phyloP scores from a whole-genome alignment of 2,329 filamentous ascomycete species.

The Capronia coronata region DNA sequence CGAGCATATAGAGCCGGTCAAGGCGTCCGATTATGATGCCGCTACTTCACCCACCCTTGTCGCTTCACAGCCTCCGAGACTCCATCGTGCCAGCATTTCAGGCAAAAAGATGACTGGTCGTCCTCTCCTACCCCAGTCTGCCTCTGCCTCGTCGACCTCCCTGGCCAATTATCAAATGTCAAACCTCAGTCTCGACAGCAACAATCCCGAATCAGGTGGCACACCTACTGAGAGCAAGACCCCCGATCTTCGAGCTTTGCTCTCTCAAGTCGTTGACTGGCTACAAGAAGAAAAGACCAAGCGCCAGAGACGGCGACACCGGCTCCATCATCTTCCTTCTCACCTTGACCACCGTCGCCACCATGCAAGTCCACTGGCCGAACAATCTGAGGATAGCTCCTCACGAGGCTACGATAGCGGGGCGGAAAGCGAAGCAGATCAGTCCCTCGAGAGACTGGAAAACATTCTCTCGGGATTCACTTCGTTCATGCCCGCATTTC shows the following conservation, averaged over 20 bases:
- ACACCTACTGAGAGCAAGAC: slow-evolving; percentile 21
- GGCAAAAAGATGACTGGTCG: slow-evolving; percentile 29
- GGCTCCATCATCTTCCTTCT: slow-evolving; percentile 38
- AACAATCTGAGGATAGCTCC: slow-evolving; percentile 5
- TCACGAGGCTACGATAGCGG: slow-evolving; percentile 1
- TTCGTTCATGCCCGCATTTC: slow-evolving; percentile 29
- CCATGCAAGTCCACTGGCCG: slow-evolving; percentile 32
- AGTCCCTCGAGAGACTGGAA: slow-evolving; percentile 74
- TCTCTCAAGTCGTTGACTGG: slow-evolving; percentile 76
- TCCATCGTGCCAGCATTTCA: slow-evolving; percentile 28
- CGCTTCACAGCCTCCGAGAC: slow-evolving; percentile 16
- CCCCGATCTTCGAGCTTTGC: slow-evolving; percentile 37
- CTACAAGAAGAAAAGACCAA: slow-evolving; percentile 70
- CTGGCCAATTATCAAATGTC: slow-evolving; percentile 20
- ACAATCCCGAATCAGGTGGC: slow-evolving; percentile 8
- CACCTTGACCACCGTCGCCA: slow-evolving; percentile 28
- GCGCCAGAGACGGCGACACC: slow-evolving; percentile 50
- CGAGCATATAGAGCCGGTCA: slow-evolving; percentile 25
- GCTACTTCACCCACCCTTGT: slow-evolving; percentile 19
- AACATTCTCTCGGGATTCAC: slow-evolving; percentile 53
- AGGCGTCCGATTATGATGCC: slow-evolving; percentile 10
- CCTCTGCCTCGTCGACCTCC: slow-evolving; percentile 17
- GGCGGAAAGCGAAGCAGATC: slow-evolving; percentile 25
- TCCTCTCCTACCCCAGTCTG: slow-evolving; percentile 14
- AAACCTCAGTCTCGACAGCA: slow-evolving; percentile 18